A percentile compares a stretch with the other conserved stretches of the same genome.
Evolutionary conservation across 2,329 filamentous ascomycete genomes (phyloP).

Genomic region (Phyllosticta capitalensis): DNA sequence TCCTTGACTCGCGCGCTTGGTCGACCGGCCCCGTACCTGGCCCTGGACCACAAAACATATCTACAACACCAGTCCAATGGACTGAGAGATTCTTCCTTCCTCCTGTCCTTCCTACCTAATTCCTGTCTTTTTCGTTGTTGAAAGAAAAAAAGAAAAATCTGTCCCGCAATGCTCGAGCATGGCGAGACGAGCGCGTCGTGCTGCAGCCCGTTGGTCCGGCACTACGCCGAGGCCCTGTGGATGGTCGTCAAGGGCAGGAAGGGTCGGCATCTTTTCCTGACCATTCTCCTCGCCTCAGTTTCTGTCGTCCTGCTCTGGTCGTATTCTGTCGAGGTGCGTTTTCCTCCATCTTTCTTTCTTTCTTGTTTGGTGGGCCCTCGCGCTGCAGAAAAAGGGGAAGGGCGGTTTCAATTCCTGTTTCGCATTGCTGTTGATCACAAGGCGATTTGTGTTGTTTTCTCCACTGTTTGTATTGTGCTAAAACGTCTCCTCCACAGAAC

Average conservation of each 20-base stretch:
- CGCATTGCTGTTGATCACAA: neutral
- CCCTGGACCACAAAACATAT: neutral
- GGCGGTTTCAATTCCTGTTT: neutral
- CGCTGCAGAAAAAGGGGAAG: neutral
- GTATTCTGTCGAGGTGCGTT: neutral
- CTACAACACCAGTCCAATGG: neutral
- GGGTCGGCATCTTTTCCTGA: neutral
- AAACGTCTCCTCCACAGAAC: neutral
- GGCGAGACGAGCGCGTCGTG: neutral
- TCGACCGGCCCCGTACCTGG: neutral
- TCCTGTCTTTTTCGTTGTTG: too few species aligned
- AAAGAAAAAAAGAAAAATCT: too few species aligned
- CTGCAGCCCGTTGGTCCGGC: neutral
- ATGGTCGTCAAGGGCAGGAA: neutral
- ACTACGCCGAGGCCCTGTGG: neutral
- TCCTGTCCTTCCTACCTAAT: neutral
- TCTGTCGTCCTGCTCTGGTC: neutral
- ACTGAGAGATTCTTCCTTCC: neutral
- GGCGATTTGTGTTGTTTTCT: neutral
- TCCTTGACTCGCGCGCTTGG: neutral
- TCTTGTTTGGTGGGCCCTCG: neutral
- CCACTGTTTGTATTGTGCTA: neutral
- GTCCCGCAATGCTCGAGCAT: neutral
- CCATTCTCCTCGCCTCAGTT: neutral
- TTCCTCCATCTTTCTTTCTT: neutral